Evolutionary conservation across 1,139 yeast genomes (phyloP), one percentile per base, ranked within the genome.

Genomic region (Lodderomyces theae): DNA sequence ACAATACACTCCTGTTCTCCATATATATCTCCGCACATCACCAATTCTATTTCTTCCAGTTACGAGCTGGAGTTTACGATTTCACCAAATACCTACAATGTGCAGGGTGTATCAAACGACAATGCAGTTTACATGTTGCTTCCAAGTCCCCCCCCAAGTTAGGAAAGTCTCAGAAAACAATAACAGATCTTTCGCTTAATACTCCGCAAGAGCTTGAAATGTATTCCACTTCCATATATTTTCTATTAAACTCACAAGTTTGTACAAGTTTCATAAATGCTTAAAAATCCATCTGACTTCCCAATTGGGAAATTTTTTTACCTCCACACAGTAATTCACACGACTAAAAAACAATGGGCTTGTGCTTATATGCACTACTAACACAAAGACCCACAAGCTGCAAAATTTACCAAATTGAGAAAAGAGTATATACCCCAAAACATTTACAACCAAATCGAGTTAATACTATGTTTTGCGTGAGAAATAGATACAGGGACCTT

Each of bases 341-440:
- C 29, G 4, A 28, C 10, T 4, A 28, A 13, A 28, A 13, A n/a
- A 26, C 8, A 15, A 4, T 28, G n/a, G 4, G 4, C 12, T 13
- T 26, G 5, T 26, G 16, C 29, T 28, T 28, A 28, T 28, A 28
- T 15, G 11, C 31, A 28, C 18, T 13, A 28, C 18, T 6, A 7
- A 15, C 31, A 28, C 31, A 28, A 28, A 28, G 7, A 19, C 7
- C 8, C 18, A 15, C 7, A 28, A 18, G 31, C 10, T 28, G 31
- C 31, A 28, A 28, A 28, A 28, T 28, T 28, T 28, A 28, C 31
- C 31, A 16, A 28, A 28, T 28, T 15, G 31, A 28, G 31, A 28
- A 28, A 28, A 28, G 31, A 28, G 31, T 28, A 16, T 28, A 18
- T 28, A 15, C 31, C 31, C 31, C 31, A 28, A 28, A 28, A n/a